These are phyloP conservation scores for Paecilomyces sp. DNA, from an alignment of 2,329 filamentous ascomycete genomes.

Conservation along the genomic window DNA sequence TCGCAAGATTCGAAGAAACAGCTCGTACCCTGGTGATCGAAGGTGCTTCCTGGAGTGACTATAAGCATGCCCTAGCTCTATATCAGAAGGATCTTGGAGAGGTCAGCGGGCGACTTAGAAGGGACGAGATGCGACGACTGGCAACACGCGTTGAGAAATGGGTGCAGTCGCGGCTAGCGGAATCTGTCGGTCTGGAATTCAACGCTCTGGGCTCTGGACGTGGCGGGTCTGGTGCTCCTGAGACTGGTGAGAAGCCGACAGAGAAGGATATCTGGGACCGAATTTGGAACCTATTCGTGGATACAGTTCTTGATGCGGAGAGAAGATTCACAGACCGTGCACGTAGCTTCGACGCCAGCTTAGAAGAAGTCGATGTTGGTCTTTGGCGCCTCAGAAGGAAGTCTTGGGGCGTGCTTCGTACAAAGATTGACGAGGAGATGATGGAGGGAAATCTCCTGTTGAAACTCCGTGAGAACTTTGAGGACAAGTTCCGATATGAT, in stretches of 20 bases:
- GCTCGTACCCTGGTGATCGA: slow-evolving; percentile 68
- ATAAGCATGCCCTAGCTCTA: slow-evolving; percentile 67
- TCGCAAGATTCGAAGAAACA: slow-evolving; percentile 69
- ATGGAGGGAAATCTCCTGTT: slow-evolving; percentile 95
- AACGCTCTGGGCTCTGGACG: slow-evolving; percentile 89
- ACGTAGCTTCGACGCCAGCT: slow-evolving; percentile 85
- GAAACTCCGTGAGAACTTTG: slow-evolving; percentile 96
- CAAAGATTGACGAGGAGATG: slow-evolving; percentile 93
- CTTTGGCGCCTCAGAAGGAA: slow-evolving; percentile 89
- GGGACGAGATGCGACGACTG: slow-evolving; percentile 92
- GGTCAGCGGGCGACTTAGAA: slow-evolving; percentile 74
- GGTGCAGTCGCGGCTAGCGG: slow-evolving; percentile 80
- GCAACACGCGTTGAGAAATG: slow-evolving; percentile 88
- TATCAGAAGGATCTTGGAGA: slow-evolving; percentile 90
- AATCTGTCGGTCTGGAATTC: slow-evolving; percentile 87
- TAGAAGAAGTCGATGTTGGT: slow-evolving; percentile 85
- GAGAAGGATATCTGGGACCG: slow-evolving; percentile 95
- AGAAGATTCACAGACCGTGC: slow-evolving; percentile 78
- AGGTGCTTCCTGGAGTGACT: slow-evolving; percentile 80
- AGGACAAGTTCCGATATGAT: slow-evolving; percentile 98
- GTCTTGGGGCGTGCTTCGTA: slow-evolving; percentile 83
- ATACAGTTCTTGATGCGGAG: slow-evolving; percentile 79
- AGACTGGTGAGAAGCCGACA: slow-evolving; percentile 63
- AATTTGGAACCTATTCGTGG: slow-evolving; percentile 80
- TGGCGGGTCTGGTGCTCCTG: slow-evolving; percentile 72